Evolutionary conservation across 2,329 filamentous ascomycete species (phyloP), one percentile per base, ranked within the genome.

Genomic region (Fusarium subglutinans): DNA sequence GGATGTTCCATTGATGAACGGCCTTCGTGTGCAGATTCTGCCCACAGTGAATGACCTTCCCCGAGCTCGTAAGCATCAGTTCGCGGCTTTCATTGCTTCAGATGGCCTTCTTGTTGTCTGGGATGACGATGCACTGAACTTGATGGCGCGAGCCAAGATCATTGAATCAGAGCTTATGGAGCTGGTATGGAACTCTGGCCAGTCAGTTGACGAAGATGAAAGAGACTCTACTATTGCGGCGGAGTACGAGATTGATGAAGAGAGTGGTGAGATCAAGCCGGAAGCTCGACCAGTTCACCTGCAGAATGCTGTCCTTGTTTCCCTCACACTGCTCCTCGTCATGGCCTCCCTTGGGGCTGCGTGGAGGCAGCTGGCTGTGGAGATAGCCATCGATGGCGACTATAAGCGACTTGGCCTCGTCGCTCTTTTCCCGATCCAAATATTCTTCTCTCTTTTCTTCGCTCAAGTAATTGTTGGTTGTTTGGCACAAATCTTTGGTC

Each of bases 371-470:
- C 84, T 95, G 61, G 91, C 91, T 40, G 89, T 93, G 64, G 90
- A 94, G 80, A 86, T 91, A 18, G 87, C 87, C 5, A 88, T 93
- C 43, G 93, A 95, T 78, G 83, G 86, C 44, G 87, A 83, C 69
- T 94, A 88, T 78, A 82, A 85, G 26, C 91, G 93, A 2, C 82
- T 94, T 35, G 90, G 87, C 3, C 89, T 95, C 69, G 79, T 94
- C 17, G 86, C 86, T 6, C 83, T 95, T 43, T 89, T 89, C 24
- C 93, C 93, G 0, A 84, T 95, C 38, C 92, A 94, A 80, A 86
- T 94, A 66, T 94, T 95, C 86, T 94, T 95, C 84, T 94, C 93
- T 6, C 87, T 95, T 77, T 94, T 96, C 85, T 95, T 96, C 80
- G 91, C 87, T 28, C 92, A 95, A 81, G 93, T 94, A 78, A 92